Evolutionary conservation across 805 yeast species (phyloP), one percentile per base, ranked within the genome.

Genomic region (Torulaspora quercuum): DNA sequence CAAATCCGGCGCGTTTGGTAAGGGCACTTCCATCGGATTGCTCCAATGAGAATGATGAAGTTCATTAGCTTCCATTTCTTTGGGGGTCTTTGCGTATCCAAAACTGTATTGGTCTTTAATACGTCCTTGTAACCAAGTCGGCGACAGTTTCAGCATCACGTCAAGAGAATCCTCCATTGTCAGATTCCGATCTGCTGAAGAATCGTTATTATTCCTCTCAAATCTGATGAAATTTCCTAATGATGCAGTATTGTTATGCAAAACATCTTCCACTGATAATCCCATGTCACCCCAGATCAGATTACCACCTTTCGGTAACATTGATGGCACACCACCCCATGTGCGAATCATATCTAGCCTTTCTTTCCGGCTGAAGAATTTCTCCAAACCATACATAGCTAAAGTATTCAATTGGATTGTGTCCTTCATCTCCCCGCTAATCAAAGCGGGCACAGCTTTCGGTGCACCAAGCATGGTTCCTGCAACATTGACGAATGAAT

Each of bases 341-440:
- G 90, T 71, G 45, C 87, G 72, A 32, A 88, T 57, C 82, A 92
- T 70, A 44, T 86, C 94, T 5, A 87, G 76, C 48, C 98, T 75
- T 63, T 90, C 98, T 43, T 77, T 75, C 57, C 95, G 75, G 34
- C 92, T 82, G 61, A 92, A 88, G 63, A 92, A 92, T 64, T 85
- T 87, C 56, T 92, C 98, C 39, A 92, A 71, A 1, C 97, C 98
- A 53, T 85, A 87, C 46, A 90, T 87, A 0, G 97, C 98, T 43
- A 90, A 64, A 3, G 92, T 82, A 59, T 92, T 92, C 57, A 92
- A 68, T 54, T 90, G 95, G 19, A 94, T 94, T 0, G 98, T 92
- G 60, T 92, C 98, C 59, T 80, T 86, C 97, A 92, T 92, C 63
- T 92, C 98, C 10, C 98, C 98, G 10, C 95, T 85, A n/a, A 92